Evolutionary conservation across 2,329 filamentous ascomycete species (phyloP).

Genomic region (Diaporthe caulivora): DNA sequence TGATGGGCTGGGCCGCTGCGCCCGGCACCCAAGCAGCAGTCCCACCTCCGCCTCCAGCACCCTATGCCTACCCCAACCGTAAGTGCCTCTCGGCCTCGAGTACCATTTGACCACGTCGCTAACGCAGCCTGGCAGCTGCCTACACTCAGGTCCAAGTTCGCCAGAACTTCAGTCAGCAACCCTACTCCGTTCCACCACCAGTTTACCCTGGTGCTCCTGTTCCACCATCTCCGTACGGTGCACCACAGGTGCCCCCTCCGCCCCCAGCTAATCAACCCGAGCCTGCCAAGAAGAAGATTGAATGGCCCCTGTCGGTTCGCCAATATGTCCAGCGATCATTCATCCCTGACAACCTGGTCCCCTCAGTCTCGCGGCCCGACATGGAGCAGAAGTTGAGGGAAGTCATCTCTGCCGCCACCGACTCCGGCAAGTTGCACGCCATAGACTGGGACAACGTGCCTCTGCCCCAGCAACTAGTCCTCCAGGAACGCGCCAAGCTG

Average conservation of each 20-base stretch:
- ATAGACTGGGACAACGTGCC: slow-evolving; percentile 88
- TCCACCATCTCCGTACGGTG: slow-evolving; percentile 44
- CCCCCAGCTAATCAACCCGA: slow-evolving; percentile 46
- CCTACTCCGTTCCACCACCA: slow-evolving; percentile 53
- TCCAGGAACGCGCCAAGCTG: slow-evolving; percentile 69
- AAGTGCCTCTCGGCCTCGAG: slow-evolving; percentile 42
- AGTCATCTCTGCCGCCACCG: slow-evolving; percentile 86
- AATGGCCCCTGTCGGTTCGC: slow-evolving; percentile 87
- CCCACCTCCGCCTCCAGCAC: slow-evolving; percentile 41
- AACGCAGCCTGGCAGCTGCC: slow-evolving; percentile 59
- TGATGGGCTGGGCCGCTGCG: slow-evolving; percentile 48
- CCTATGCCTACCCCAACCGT: slow-evolving; percentile 56
- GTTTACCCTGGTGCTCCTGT: slow-evolving; percentile 35
- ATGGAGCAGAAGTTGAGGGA: slow-evolving; percentile 88
- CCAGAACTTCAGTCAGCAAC: slow-evolving; percentile 66
- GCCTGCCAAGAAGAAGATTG: slow-evolving; percentile 70
- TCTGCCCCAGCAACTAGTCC: slow-evolving; percentile 86
- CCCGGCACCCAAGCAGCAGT: slow-evolving; percentile 56
- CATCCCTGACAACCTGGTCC: slow-evolving; percentile 76
- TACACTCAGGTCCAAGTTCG: slow-evolving; percentile 73
- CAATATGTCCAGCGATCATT: slow-evolving; percentile 93
- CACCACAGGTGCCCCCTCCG: slow-evolving; percentile 42
- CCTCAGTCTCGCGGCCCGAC: slow-evolving; percentile 73
- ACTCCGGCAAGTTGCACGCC: slow-evolving; percentile 76
- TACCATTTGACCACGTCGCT: not conserved